Evolutionary conservation across 192 early-diverging fungal genomes (phyloP).

Genomic region (Cladochytrium replicatum): DNA sequence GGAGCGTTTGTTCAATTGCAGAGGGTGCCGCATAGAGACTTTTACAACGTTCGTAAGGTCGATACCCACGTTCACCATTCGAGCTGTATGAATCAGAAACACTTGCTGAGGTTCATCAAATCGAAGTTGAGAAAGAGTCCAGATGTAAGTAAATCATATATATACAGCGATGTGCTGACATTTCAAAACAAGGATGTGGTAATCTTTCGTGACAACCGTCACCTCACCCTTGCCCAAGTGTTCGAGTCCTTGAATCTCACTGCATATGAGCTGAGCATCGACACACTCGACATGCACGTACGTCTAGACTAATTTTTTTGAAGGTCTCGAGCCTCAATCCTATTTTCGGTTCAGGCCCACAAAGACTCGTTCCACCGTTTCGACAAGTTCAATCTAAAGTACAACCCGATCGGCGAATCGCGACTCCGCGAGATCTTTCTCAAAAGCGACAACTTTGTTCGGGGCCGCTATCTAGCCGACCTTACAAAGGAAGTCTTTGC

Average conservation of each 20-base stretch:
- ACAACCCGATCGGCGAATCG: constrained; percentile 91
- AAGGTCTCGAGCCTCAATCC: not conserved
- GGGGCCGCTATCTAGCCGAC: constrained; percentile 82
- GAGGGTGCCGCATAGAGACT: constrained; percentile 84
- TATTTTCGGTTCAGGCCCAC: constrained; percentile 47
- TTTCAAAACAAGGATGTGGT: constrained; percentile 51
- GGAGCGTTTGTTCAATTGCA: constrained; percentile 4
- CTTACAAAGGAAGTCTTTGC: constrained; percentile 84
- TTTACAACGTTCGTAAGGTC: constrained; percentile 97
- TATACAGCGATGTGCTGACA: not conserved
- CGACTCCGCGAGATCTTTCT: constrained; percentile 91
- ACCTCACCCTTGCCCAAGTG: constrained; percentile 71
- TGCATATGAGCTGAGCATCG: constrained; percentile 87
- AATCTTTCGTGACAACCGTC: constrained; percentile 73
- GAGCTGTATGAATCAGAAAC: constrained; percentile 94
- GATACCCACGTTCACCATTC: constrained; percentile 94
- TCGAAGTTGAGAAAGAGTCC: constrained; percentile 70
- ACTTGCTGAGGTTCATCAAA: constrained; percentile 90
- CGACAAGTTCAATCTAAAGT: constrained; percentile 96
- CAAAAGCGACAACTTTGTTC: constrained; percentile 87
- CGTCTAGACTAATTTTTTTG: constrained; percentile 10
- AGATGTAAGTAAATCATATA: constrained; percentile 35
- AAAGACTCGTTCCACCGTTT: constrained; percentile 93
- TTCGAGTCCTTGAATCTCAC: constrained; percentile 84
- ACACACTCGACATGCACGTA: constrained; percentile 93